phyloP scores from a whole-genome alignment of 2,329 filamentous ascomycete genomes.

The Paracoccidioides brasiliensis region DNA sequence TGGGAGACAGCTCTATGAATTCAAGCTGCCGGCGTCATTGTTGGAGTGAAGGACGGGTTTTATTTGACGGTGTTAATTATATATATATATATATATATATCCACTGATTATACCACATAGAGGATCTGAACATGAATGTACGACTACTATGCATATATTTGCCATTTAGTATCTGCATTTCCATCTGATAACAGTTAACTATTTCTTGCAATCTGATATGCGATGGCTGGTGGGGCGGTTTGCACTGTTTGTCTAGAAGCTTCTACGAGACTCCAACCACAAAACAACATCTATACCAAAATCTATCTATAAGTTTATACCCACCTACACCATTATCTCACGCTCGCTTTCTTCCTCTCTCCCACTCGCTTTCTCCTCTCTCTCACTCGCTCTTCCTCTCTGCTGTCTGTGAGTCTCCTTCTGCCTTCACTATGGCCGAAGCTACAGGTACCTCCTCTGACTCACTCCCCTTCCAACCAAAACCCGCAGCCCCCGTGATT shows the following conservation, averaged over 20 bases:
- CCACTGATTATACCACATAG: not conserved
- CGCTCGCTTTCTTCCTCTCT: conserved; percentile 3
- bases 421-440: conserved; percentile 21
- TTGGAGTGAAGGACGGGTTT: conserved; percentile 11
- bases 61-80: conserved; percentile 1
- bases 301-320: not conserved
- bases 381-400: not conserved
- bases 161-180: too few species aligned
- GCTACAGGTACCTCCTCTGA: conserved; percentile 20
- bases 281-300: not conserved
- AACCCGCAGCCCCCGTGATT: not conserved
- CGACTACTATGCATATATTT: not conserved
- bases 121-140: not conserved
- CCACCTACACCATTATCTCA: not conserved
- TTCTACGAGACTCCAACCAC: conserved; percentile 23
- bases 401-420: conserved; percentile 2
- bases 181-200: too few species aligned
- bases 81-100: not conserved
- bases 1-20: conserved; percentile 10
- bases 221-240: conserved; percentile 8
- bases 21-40: conserved; percentile 15
- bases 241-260: conserved; percentile 22
- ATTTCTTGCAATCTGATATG: not conserved
- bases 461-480: not conserved
- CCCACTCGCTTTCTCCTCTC: conserved; percentile 1